Evolutionary conservation across 163 green algal species (phyloP), one percentile per base, ranked within the genome.

Genomic region (Volvox carteri): DNA sequence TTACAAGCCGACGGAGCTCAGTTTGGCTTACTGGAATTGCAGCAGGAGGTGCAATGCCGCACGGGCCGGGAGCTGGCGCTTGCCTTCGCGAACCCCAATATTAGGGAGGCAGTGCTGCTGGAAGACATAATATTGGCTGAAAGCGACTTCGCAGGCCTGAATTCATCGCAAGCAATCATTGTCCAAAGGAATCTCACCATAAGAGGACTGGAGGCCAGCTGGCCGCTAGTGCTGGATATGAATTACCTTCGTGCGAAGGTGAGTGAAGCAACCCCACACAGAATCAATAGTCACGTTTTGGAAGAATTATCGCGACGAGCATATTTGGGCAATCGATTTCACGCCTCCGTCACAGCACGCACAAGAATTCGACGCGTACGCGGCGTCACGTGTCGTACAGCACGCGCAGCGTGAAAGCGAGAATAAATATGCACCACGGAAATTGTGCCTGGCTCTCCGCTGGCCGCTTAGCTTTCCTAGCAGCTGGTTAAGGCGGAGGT

Each of bases 241-340:
- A 75, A 75, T 33, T 75, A 75, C 30, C 65, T 75, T 9, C 65
- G 65, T 4, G 33, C 30, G 30, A 75, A 75, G 65, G 65, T 75
- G 25, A 23, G 60, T 11, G 19, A 72, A 23, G 18, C 11, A n/a
- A 28, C 23, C 37, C 2, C 60, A 30, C 19, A 3, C 60, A 35
- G 14, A 3, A 39, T 39, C 4, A 11, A 37, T 14, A 39, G 23
- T 16, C 60, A 37, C 60, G n/a, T 3, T 39, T 72, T 30, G 9
- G 18, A 35, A 39, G 4, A 65, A 19, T 11, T 9, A 30, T 23
- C 60, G 37, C 19, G 8, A 39, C 11, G 23, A 30, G 60, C 60
- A 72, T 37, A 72, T 37, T 35, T 72, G 19, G 3, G 2, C 60
- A 39, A 4, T 23, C 19, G 18, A 28, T 37, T 35, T 37, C 23